phyloP scores from a whole-genome alignment of 352 stramenopile genomes.

The Pythium vanterpoolii region DNA sequence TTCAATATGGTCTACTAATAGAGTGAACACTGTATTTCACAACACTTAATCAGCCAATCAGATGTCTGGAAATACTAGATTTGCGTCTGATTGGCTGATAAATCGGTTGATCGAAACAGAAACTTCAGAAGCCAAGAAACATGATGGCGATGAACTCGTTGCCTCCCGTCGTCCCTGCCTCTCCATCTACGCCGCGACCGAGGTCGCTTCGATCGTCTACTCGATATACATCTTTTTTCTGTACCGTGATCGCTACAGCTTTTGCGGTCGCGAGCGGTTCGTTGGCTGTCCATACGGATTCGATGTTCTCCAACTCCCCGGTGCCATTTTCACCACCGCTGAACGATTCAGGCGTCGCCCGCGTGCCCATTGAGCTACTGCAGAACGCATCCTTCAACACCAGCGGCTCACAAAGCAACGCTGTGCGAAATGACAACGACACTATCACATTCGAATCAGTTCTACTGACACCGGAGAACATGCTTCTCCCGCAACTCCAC shows the following conservation, averaged over 20 bases:
- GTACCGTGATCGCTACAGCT: background rate
- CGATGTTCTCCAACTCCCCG: background rate
- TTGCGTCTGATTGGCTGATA: background rate
- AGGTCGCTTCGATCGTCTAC: background rate
- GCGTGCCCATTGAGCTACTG: constrained; percentile 1
- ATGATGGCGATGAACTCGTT: background rate
- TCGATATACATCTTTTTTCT: background rate
- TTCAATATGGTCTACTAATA: background rate
- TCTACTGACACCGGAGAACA: background rate
- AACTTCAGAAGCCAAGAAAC: background rate
- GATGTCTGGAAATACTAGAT: background rate
- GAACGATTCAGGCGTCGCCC: constrained; percentile 3
- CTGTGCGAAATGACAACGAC: no score
- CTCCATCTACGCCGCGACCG: background rate
- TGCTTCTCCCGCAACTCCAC: background rate
- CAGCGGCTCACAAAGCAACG: background rate
- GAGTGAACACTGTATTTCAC: background rate
- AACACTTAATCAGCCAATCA: background rate
- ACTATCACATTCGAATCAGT: constrained; percentile 23
- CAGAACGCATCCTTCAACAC: background rate
- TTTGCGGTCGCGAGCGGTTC: background rate
- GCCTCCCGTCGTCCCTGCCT: background rate
- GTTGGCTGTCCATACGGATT: background rate
- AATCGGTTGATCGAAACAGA: background rate
- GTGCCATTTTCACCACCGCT: background rate